Conservation (phyloP, 768 basidiomycete species). For the Lenzites betulinus region DNA sequence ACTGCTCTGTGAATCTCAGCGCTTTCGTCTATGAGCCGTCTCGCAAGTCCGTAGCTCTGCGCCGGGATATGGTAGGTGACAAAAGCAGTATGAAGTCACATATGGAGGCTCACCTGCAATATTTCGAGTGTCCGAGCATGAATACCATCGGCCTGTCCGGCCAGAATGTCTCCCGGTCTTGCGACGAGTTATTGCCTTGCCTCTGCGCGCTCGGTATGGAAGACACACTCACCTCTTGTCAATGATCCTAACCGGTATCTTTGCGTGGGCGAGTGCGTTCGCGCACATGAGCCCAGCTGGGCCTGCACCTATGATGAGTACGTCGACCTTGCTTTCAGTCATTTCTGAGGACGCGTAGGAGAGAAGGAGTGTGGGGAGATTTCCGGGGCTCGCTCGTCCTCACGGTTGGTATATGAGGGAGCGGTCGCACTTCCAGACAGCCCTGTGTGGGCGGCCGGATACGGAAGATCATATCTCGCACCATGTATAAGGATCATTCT, state of each 20-base stretch:
- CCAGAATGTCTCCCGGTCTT: slow-evolving; percentile 25
- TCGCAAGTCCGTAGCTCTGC: slow-evolving; percentile 33
- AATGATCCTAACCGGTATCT: slow-evolving; percentile 40
- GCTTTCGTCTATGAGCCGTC: slow-evolving; percentile 27
- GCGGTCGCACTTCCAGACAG: neutral
- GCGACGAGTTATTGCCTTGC: neutral
- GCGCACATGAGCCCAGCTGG: slow-evolving; percentile 47
- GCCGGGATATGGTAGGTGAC: too few relatives aligned
- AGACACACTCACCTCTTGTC: slow-evolving; percentile 39
- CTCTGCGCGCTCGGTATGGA: too few relatives aligned
- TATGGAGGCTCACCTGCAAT: slow-evolving; percentile 23
- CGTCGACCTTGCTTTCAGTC: slow-evolving; percentile 36
- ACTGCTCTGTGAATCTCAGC: slow-evolving; percentile 32
- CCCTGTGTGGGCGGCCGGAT: neutral
- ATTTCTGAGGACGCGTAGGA: neutral
- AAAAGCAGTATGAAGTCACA: neutral
- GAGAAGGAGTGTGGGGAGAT: neutral
- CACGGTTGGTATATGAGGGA: neutral
- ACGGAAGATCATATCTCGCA: neutral
- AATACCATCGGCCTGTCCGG: slow-evolving; percentile 36
- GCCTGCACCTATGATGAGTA: slow-evolving; percentile 45
- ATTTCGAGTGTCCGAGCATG: slow-evolving; percentile 36
- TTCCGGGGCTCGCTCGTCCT: neutral
- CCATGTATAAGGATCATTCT: neutral
- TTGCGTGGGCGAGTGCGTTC: slow-evolving; percentile 40